Evolutionary conservation across 257 asterid species (phyloP), one percentile per base, ranked within the genome.

Genomic region (Avicennia marina): DNA sequence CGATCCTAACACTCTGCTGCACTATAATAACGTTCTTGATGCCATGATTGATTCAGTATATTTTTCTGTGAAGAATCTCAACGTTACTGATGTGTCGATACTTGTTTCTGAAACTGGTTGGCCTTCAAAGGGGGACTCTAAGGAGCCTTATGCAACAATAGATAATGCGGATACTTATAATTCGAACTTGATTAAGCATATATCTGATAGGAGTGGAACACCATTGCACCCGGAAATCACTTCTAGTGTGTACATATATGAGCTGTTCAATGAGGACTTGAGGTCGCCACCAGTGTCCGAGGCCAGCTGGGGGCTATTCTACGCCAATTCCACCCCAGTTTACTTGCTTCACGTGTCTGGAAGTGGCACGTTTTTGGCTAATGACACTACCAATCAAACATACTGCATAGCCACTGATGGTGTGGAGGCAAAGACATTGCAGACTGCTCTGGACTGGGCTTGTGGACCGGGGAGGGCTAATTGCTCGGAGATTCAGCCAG

Each of bases 381-480:
- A 84, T 40, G 99, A 86, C 38, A 84, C 97, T 0, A 93, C 99
- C 0, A 86, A 89, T 56, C 94, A 71, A 55, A 93, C 99, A 0
- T 93, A 82, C 58, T 93, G 99, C 66, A 65, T 93, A 29, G 91
- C 87, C 19, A 47, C 62, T 57, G 96, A 84, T 52, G 99, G 80
- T 18, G 17, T 79, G 8, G 99, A 93, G 75, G 31, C 38, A 12
- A 84, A 66, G 73, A 86, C 88, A 2, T 54, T 93, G 80, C 97
- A 93, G 74, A 64, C 99, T 21, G 97, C 99, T 15, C 76, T 89
- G 68, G 97, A 93, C 52, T 93, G 99, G 99, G 94, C 99, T 18
- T 93, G 99, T 64, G 99, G 99, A 24, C 95, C 95, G 0, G 99
- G 99, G 65, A 76, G 94, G 67, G 91, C 99, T 24, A 93, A 86